Base-by-base conservation (phyloP, 768 basidiomycete genomes). In the Naematelia aurantialba region DNA sequence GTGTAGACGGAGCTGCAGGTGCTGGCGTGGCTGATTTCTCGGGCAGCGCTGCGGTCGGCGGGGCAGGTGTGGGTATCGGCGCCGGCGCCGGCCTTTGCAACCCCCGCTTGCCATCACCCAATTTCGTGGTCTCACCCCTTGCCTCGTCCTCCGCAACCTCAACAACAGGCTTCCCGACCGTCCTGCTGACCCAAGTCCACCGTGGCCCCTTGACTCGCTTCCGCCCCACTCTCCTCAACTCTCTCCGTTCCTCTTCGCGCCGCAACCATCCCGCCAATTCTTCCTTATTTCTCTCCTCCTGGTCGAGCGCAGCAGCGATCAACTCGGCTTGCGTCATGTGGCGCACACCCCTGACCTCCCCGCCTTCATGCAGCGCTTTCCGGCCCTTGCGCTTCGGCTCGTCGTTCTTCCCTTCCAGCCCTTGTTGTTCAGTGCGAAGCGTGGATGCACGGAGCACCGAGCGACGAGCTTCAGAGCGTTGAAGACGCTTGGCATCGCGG, bases 131-230 rank as follows among this genome's bases (percentile, higher is more conserved):
- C n/a, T n/a, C n/a, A n/a, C n/a, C n/a, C n/a, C n/a, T n/a, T n/a
- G n/a, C 46, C n/a, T 5, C 21, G n/a, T 59, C 61, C 14, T 52
- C 42, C 2, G 61, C 52, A 14, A 66, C 58, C 55, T 65, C 65
- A 26, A 64, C 59, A 17, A 60, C 59, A 45, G 58, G 31, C 60
- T 58, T 69, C 10, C 66, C 67, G 22, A 70, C 67, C 4, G 71
- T 73, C 61, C 75, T 62, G 51, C 67, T 69, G 53, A 76, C 59
- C 73, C 73, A 76, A 14, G 69, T 75, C 65, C 67, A 67, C 39
- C 72, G 68, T 11, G 73, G 73, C 14, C 75, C 75, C 49, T 60
- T 61, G 12, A 76, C 70, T n/a, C 68, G 44, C 52, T 75, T 76
- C 48, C 73, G 58, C 19, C 63, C 68, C 3, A 73, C 68, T 47